Conservation (phyloP, 768 basidiomycete genomes). For the Suillus sp. region DNA sequence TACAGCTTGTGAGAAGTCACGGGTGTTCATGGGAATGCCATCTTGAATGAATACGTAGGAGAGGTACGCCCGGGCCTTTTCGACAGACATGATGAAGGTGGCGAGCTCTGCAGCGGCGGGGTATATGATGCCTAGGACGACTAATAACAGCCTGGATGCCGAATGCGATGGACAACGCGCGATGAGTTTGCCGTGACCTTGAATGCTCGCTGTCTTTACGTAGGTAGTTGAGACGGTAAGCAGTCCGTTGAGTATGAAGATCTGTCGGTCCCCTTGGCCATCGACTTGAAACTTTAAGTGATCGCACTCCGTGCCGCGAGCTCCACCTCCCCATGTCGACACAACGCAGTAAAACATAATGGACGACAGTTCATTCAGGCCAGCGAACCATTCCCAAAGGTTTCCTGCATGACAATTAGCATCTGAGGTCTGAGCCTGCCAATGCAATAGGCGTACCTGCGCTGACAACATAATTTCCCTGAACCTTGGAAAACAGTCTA, state of each 20-base stretch:
- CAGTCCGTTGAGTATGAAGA: conserved; percentile 22
- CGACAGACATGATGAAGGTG: neutral
- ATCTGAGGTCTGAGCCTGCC: no score
- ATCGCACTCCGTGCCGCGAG: conserved; percentile 21
- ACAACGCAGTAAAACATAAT: conserved; percentile 17
- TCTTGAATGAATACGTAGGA: neutral
- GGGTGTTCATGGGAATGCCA: neutral
- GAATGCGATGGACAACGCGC: conserved; percentile 14
- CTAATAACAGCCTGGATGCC: conserved; percentile 11
- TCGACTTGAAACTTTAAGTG: conserved; percentile 5
- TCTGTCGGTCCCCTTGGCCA: neutral
- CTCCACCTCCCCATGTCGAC: conserved; percentile 21
- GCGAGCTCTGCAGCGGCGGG: neutral
- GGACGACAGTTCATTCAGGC: conserved; percentile 12
- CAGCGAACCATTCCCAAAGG: conserved; percentile 12
- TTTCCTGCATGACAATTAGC: no score
- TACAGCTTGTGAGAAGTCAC: neutral
- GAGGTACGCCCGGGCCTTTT: neutral
- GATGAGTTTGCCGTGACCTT: conserved; percentile 16
- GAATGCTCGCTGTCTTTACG: conserved; percentile 16
- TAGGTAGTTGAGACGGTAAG: conserved; percentile 18
- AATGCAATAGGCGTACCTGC: no score
- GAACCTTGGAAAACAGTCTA: no score
- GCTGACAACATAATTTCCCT: no score
- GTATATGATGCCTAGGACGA: neutral